Evolutionary conservation across 768 basidiomycete species (phyloP).

Genomic region (Termitomyces sp.): DNA sequence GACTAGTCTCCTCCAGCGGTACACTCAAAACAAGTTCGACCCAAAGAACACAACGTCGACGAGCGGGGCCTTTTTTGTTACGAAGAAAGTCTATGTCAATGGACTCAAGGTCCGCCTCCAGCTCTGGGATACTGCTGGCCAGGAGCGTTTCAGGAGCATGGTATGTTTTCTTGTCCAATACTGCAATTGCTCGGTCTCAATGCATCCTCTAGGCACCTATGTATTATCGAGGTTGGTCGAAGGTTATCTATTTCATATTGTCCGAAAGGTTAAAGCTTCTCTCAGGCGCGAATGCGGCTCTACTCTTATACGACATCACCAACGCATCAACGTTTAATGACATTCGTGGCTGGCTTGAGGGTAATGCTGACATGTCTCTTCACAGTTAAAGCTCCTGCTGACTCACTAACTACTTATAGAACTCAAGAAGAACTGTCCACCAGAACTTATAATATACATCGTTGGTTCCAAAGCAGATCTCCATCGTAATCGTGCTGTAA

Average conservation of each 20-base stretch:
- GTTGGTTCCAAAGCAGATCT: slow-evolving; percentile 93
- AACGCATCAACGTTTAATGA: slow-evolving; percentile 86
- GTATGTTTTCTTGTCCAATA: slow-evolving; percentile 37
- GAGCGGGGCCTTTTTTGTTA: slow-evolving; percentile 90
- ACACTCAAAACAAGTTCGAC: slow-evolving; percentile 88
- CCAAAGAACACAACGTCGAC: slow-evolving; percentile 87
- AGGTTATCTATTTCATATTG: slow-evolving; percentile 6
- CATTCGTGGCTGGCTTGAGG: slow-evolving; percentile 88
- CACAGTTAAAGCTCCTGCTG: slow-evolving; percentile 13
- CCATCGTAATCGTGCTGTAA: slow-evolving; percentile 66
- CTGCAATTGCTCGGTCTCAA: slow-evolving; percentile 9
- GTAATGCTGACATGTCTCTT: slow-evolving; percentile 35
- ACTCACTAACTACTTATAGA: slow-evolving; percentile 52
- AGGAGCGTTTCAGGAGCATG: slow-evolving; percentile 91
- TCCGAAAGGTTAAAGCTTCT: slow-evolving; percentile 11
- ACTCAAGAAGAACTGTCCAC: slow-evolving; percentile 84
- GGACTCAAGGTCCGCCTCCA: slow-evolving; percentile 84
- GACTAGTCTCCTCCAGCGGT: slow-evolving; percentile 86
- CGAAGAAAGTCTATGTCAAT: slow-evolving; percentile 85
- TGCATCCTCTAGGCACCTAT: slow-evolving; percentile 71
- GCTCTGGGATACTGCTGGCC: slow-evolving; percentile 92
- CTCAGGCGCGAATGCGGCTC: slow-evolving; percentile 85
- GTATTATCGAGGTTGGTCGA: slow-evolving; percentile 74
- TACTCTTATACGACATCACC: slow-evolving; percentile 94
- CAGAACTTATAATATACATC: slow-evolving; percentile 90